Percentiles rank a stretch among this genome's conserved stretches.
phyloP scores from a whole-genome alignment of 2,329 filamentous ascomycete genomes.

The Paraphaeosphaeria minitans region DNA sequence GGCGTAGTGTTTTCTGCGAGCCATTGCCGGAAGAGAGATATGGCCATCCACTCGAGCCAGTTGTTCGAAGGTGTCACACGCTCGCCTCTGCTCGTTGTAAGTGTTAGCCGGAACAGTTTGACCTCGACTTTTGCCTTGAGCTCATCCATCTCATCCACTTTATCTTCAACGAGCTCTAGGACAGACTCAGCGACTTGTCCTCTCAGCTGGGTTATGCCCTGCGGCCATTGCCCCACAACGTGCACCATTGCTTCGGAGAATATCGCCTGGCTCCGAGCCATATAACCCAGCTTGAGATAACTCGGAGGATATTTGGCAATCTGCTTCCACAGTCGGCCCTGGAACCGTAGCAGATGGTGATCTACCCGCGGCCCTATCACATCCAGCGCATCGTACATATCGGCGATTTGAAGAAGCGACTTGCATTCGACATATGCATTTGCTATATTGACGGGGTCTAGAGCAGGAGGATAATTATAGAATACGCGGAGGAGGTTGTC shows the following conservation, averaged over 20 bases:
- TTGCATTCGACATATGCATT: constrained; percentile 95
- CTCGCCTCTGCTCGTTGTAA: constrained; percentile 80
- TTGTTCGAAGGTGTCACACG: constrained; percentile 78
- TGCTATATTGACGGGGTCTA: constrained; percentile 87
- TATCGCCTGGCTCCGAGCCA: constrained; percentile 78
- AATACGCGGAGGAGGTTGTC: constrained; percentile 95
- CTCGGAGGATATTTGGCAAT: constrained; percentile 95
- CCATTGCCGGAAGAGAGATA: constrained; percentile 90
- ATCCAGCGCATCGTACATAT: constrained; percentile 88
- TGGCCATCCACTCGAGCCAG: constrained; percentile 87
- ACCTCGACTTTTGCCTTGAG: constrained; percentile 78
- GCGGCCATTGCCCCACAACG: constrained; percentile 92
- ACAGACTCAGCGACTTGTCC: constrained; percentile 72
- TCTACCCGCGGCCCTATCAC: constrained; percentile 90
- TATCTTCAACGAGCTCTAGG: constrained; percentile 90
- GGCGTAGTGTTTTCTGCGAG: constrained; percentile 87
- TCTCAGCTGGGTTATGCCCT: constrained; percentile 76
- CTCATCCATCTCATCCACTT: constrained; percentile 89
- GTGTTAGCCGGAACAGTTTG: constrained; percentile 78
- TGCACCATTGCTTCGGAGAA: constrained; percentile 84
- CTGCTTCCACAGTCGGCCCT: constrained; percentile 89
- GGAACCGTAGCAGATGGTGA: constrained; percentile 91
- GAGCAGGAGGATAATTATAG: constrained; percentile 85
- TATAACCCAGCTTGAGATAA: constrained; percentile 86
- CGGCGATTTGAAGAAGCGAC: constrained; percentile 82